Evolutionary conservation across 148 eudicot genomes (phyloP).

Genomic region (Vaccinium darrowii): DNA sequence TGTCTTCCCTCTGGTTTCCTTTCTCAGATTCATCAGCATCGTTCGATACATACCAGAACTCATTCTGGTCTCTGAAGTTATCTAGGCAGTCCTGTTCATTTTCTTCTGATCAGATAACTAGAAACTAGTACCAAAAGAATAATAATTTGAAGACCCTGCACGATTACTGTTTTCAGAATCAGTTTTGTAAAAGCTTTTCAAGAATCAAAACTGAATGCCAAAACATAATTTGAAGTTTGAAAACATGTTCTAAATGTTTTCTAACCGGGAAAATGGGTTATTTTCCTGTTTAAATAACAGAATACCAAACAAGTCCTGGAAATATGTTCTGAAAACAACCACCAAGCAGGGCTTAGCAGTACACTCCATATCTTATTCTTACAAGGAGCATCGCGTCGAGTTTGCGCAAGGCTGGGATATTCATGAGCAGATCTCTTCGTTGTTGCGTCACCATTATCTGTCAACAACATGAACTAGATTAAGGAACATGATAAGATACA

Average conservation of each 20-base stretch:
- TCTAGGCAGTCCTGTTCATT: slow-evolving; percentile 55
- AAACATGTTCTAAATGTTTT: background rate
- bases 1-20: slow-evolving; percentile 32
- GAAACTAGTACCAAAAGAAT: background rate
- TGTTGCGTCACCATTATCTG: slow-evolving; percentile 65
- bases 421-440: slow-evolving; percentile 51
- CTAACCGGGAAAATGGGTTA: background rate
- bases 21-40: slow-evolving; percentile 36
- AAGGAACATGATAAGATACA: background rate
- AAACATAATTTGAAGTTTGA: background rate
- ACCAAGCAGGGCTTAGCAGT: background rate
- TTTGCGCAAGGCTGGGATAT: slow-evolving; percentile 63
- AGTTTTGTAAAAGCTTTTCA: background rate
- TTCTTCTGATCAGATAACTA: slow-evolving; percentile 10
- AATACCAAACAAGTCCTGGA: background rate
- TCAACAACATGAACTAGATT: slow-evolving; percentile 3
- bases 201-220: background rate
- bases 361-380: slow-evolving; percentile 15
- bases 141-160: background rate
- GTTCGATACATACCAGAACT: slow-evolving; percentile 45
- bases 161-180: background rate
- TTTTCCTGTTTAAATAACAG: background rate
- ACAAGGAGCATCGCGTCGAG: slow-evolving; percentile 68
- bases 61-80: slow-evolving; percentile 47
- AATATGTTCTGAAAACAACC: background rate